Evolutionary conservation across 176 grass and related monocot genomes (phyloP).

Genomic region (Paspalum notatum): DNA sequence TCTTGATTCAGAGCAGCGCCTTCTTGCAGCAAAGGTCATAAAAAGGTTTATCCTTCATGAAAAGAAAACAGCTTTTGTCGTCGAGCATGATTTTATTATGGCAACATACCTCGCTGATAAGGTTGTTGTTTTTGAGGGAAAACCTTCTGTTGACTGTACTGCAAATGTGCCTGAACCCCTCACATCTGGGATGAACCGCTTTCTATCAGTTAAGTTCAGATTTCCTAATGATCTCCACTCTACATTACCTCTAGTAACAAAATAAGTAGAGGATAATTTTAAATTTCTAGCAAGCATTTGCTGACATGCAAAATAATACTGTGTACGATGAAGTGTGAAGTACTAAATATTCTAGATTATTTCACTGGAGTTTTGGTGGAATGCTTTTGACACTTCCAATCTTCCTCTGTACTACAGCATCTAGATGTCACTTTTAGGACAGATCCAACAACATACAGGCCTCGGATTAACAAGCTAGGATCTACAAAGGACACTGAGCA

Average conservation of each 20-base stretch:
- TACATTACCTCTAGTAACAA: neutral
- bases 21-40: constrained; percentile 68
- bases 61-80: constrained; percentile 76
- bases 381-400: neutral
- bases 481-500: constrained; percentile 79
- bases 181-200: constrained; percentile 73
- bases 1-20: constrained; percentile 82
- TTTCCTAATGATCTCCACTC: neutral
- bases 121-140: constrained; percentile 70
- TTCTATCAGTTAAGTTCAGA: constrained; percentile 64
- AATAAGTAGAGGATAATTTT: neutral
- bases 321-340: constrained; percentile 4
- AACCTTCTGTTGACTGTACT: constrained; percentile 64
- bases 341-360: neutral
- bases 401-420: constrained; percentile 40
- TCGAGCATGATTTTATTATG: constrained; percentile 89
- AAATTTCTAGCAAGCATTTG: neutral
- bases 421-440: constrained; percentile 79
- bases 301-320: neutral
- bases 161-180: constrained; percentile 67
- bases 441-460: constrained; percentile 84
- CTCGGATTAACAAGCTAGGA: constrained; percentile 81
- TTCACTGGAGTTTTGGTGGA: neutral
- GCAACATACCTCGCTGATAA: constrained; percentile 70
- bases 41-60: constrained; percentile 77